Percentiles rank a stretch among this genome's conserved stretches.
Conservation (phyloP, 1,284 basidiomycete species). For the Filobasidium uniguttulatum region DNA sequence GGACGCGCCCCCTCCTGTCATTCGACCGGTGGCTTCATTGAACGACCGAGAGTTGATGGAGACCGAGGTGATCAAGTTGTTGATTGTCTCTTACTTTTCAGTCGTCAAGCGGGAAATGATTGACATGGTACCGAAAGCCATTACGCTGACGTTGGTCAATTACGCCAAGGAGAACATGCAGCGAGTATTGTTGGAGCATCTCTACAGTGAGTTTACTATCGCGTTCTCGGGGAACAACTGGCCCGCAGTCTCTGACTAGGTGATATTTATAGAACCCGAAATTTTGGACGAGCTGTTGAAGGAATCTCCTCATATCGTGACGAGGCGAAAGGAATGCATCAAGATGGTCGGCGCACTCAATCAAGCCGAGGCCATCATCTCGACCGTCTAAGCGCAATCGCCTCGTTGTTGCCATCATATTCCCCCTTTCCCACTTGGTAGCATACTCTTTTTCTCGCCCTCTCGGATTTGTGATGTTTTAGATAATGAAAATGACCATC, state of each 20-base stretch:
- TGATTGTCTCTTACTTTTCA: slow-evolving; percentile 89
- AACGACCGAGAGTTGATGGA: slow-evolving; percentile 95
- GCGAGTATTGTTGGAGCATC: slow-evolving; percentile 70
- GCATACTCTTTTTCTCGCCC: too few species aligned
- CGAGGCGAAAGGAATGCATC: slow-evolving; percentile 70
- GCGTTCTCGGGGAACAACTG: background rate
- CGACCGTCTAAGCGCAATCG: slow-evolving; percentile 5
- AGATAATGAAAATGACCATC: too few species aligned
- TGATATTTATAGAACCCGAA: slow-evolving; percentile 47
- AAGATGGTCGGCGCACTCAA: slow-evolving; percentile 78
- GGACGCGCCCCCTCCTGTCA: slow-evolving; percentile 81
- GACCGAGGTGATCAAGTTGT: slow-evolving; percentile 94
- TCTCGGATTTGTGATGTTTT: too few species aligned
- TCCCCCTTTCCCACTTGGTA: too few species aligned
- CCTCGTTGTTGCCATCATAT: too few species aligned
- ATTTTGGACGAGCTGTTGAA: slow-evolving; percentile 83
- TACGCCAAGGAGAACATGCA: slow-evolving; percentile 87
- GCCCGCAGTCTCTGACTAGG: background rate
- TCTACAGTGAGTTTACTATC: slow-evolving; percentile 45
- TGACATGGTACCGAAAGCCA: slow-evolving; percentile 98
- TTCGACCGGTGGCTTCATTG: slow-evolving; percentile 73
- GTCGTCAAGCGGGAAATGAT: slow-evolving; percentile 94
- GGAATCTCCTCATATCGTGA: slow-evolving; percentile 50
- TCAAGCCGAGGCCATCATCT: slow-evolving; percentile 64
- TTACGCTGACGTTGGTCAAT: slow-evolving; percentile 83